Evolutionary conservation across 2,329 filamentous ascomycete genomes (phyloP).

Genomic region (Aspergillus vadensis): DNA sequence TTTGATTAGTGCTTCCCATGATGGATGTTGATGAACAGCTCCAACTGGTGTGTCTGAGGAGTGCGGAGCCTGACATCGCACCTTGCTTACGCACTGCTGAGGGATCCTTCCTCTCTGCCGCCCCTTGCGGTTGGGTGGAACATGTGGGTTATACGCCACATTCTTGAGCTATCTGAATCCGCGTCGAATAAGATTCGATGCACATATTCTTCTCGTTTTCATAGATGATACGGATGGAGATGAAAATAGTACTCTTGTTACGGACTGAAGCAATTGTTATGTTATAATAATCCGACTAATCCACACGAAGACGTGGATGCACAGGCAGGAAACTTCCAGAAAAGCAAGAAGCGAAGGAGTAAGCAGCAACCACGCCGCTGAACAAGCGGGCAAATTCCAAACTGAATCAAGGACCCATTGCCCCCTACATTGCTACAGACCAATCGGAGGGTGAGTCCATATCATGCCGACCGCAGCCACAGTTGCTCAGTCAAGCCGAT

Average conservation of each 20-base stretch:
- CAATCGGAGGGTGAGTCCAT: neutral
- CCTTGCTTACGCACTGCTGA: constrained; percentile 2
- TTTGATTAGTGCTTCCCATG: neutral
- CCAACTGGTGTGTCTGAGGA: neutral
- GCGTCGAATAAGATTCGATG: neutral
- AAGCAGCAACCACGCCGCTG: neutral
- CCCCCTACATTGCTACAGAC: neutral
- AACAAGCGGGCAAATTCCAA: neutral
- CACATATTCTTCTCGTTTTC: neutral
- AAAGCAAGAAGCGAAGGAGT: neutral
- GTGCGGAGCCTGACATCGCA: neutral
- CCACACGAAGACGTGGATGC: neutral
- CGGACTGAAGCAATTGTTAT: neutral
- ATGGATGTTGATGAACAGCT: neutral
- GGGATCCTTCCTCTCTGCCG: neutral
- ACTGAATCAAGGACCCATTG: neutral
- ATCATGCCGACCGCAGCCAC: neutral
- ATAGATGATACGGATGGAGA: neutral
- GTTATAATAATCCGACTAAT: neutral
- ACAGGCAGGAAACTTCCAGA: neutral
- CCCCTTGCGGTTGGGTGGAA: neutral
- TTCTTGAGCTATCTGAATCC: neutral
- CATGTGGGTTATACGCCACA: neutral
- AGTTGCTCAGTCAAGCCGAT: neutral
- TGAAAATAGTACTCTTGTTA: neutral